These are phyloP conservation scores for Yamadazyma phyllophila DNA, from an alignment of 805 yeast species.

Conservation along the genomic window DNA sequence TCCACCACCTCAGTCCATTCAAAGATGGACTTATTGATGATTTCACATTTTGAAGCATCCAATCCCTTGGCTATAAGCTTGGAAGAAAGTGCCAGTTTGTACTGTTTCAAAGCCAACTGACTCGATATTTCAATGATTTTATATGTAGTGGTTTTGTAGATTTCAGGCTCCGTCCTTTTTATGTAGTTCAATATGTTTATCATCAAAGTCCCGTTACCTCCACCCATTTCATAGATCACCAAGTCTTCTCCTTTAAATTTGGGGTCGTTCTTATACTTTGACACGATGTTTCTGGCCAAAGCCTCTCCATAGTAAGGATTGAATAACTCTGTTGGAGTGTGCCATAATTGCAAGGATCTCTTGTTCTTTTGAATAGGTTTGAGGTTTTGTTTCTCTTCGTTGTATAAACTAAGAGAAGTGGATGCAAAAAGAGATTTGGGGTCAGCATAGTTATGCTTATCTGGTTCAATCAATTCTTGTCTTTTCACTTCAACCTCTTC, in stretches of 20 bases:
- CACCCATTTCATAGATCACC: slow-evolving; percentile 83
- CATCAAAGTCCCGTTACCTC: slow-evolving; percentile 89
- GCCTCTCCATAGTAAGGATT: slow-evolving; percentile 85
- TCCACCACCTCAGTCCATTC: slow-evolving; percentile 62
- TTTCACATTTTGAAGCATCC: slow-evolving; percentile 56
- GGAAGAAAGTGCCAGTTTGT: slow-evolving; percentile 30
- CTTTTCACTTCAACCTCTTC: slow-evolving; percentile 13
- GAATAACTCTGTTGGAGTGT: slow-evolving; percentile 84
- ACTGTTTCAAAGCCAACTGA: slow-evolving; percentile 59
- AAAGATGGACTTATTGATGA: slow-evolving; percentile 72
- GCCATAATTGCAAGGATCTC: slow-evolving; percentile 71
- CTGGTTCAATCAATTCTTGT: slow-evolving; percentile 13
- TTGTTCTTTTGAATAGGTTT: slow-evolving; percentile 20
- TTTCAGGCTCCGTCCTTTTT: slow-evolving; percentile 61
- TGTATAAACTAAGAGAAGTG: slow-evolving; percentile 17
- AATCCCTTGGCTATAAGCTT: slow-evolving; percentile 38
- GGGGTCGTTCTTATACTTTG: slow-evolving; percentile 60
- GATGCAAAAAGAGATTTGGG: slow-evolving; percentile 28
- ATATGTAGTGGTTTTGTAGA: slow-evolving; percentile 66
- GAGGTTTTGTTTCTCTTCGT: slow-evolving; percentile 22
- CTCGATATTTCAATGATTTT: slow-evolving; percentile 70
- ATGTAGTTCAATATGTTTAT: slow-evolving; percentile 66
- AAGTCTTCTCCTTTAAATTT: slow-evolving; percentile 69
- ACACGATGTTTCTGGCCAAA: slow-evolving; percentile 70
- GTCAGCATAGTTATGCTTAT: slow-evolving; percentile 12